phyloP scores from a whole-genome alignment of 2,329 filamentous ascomycete genomes.

The Penicillium sp. region DNA sequence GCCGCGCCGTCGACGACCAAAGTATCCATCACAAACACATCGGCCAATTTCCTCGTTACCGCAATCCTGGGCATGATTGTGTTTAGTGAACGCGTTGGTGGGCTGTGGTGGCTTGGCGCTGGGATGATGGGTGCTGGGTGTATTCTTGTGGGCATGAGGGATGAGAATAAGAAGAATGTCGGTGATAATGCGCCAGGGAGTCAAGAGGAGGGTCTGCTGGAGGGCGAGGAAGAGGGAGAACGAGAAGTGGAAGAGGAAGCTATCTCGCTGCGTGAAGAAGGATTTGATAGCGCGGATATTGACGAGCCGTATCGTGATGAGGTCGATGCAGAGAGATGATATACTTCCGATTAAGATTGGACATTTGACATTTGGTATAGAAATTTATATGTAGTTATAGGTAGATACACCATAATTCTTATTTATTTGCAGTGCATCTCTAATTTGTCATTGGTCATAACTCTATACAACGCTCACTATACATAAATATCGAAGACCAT shows the following conservation, averaged over 20 bases:
- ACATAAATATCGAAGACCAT: not conserved
- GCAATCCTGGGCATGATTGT: conserved; percentile 56
- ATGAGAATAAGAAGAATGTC: conserved; percentile 33
- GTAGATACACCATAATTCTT: not conserved
- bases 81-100: conserved; percentile 54
- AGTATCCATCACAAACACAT: conserved; percentile 62
- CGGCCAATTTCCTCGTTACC: conserved; percentile 60
- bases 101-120: conserved; percentile 61
- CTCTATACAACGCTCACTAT: not conserved
- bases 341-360: too few species aligned
- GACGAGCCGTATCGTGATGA: conserved; percentile 6
- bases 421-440: not conserved
- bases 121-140: conserved; percentile 57
- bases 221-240: conserved; percentile 7
- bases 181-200: conserved; percentile 11
- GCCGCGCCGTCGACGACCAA: conserved; percentile 58
- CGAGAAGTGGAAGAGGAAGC: conserved; percentile 10
- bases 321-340: conserved; percentile 1
- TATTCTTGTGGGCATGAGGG: conserved; percentile 59
- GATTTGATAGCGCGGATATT: not conserved
- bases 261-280: conserved; percentile 8
- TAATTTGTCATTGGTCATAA: conserved; percentile 14
- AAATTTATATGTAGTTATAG: conserved; percentile 10
- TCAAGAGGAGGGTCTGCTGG: not conserved
- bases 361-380: not conserved